These are phyloP conservation scores for Penicillium pulvis DNA, from an alignment of 495 filamentous ascomycete species.

Conservation along the genomic window DNA sequence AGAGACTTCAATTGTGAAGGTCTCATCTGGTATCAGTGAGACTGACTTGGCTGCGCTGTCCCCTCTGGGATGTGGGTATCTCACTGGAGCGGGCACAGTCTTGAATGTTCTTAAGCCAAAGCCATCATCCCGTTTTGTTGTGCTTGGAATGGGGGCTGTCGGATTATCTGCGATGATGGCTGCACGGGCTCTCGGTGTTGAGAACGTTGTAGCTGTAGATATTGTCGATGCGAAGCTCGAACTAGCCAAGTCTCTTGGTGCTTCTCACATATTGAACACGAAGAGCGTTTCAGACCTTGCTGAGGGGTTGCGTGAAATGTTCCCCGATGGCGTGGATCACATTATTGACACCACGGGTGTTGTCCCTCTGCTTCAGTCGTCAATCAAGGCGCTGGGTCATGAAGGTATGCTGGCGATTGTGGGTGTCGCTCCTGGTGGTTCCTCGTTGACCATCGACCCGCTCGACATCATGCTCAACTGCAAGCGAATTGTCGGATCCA, in stretches of 20 bases:
- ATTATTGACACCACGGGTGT: slow-evolving; percentile 48
- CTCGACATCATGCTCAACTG: not conserved
- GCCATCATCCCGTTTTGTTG: not conserved
- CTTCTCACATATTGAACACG: not conserved
- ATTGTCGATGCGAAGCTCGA: not conserved
- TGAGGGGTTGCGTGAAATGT: not conserved
- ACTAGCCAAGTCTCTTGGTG: not conserved
- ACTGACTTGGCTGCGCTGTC: not conserved
- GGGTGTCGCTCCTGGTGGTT: not conserved
- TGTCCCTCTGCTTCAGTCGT: slow-evolving; percentile 30
- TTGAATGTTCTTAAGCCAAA: not conserved
- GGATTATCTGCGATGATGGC: not conserved
- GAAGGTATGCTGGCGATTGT: slow-evolving; percentile 43
- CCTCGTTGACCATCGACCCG: not conserved
- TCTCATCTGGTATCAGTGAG: not conserved
- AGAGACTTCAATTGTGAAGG: not conserved
- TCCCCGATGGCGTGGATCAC: slow-evolving; percentile 34
- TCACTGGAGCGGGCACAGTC: not conserved
- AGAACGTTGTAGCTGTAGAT: not conserved
- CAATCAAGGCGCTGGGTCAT: slow-evolving; percentile 37
- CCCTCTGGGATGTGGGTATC: not conserved
- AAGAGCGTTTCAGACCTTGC: not conserved
- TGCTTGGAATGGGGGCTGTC: not conserved
- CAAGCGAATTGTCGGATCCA: not conserved
- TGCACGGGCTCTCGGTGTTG: not conserved